These are phyloP conservation scores for Phanerodontia chrysosporium DNA, from an alignment of 768 basidiomycete genomes.

Conservation along the genomic window DNA sequence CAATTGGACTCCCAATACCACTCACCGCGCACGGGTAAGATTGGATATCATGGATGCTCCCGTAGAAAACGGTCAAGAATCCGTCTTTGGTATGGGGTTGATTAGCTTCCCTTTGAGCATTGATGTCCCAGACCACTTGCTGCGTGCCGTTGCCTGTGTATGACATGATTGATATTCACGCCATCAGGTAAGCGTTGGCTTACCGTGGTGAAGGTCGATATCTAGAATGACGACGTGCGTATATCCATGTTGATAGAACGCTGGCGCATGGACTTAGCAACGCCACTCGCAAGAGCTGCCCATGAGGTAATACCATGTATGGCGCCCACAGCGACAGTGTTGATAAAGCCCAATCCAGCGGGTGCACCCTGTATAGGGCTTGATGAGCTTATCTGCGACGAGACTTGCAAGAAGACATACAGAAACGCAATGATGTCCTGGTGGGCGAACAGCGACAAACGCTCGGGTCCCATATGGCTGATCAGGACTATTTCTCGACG, in stretches of 20 bases:
- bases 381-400: no score
- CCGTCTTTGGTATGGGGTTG: slow-evolving; percentile 25
- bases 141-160: slow-evolving; percentile 1
- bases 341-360: slow-evolving; percentile 92
- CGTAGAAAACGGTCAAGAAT: slow-evolving; percentile 30
- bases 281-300: not conserved
- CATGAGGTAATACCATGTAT: slow-evolving; percentile 65
- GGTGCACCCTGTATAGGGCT: slow-evolving; percentile 54
- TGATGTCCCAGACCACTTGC: not conserved
- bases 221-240: slow-evolving; percentile 83
- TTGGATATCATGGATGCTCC: slow-evolving; percentile 1
- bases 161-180: not conserved
- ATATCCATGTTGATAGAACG: slow-evolving; percentile 74
- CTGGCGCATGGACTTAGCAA: slow-evolving; percentile 40
- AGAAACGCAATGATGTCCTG: slow-evolving; percentile 93
- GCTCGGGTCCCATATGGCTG: slow-evolving; percentile 31
- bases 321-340: slow-evolving; percentile 86
- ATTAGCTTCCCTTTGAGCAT: not conserved
- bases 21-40: not conserved
- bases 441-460: slow-evolving; percentile 84
- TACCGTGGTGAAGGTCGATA: slow-evolving; percentile 89
- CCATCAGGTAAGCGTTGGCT: slow-evolving; percentile 14
- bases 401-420: slow-evolving; percentile 9
- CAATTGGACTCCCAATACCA: not conserved
- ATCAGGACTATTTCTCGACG: not conserved